Evolutionary conservation across 2,329 filamentous ascomycete species (phyloP).

Genomic region (Penicillium capsulatum): DNA sequence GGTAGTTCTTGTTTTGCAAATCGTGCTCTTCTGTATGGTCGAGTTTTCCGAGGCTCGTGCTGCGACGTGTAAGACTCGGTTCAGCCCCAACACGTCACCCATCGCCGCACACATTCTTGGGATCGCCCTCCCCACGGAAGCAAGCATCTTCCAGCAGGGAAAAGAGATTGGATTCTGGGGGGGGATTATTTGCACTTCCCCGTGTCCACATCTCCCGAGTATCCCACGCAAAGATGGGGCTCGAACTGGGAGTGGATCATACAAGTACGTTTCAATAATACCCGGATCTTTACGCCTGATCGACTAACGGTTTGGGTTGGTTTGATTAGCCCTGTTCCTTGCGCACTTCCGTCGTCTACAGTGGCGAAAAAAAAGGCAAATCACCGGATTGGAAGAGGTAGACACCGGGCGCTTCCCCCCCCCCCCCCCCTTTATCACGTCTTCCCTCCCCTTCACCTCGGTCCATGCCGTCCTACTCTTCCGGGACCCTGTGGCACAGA

Average conservation of each 20-base stretch:
- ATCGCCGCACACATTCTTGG: not conserved
- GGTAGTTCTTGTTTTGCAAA: not conserved
- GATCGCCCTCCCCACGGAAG: too few relatives aligned
- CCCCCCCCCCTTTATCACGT: slow-evolving; percentile 10
- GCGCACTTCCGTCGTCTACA: slow-evolving; percentile 15
- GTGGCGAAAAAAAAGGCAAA: slow-evolving; percentile 23
- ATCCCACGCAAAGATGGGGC: too few relatives aligned
- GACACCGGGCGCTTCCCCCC: slow-evolving; percentile 10
- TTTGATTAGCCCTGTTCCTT: slow-evolving; percentile 18
- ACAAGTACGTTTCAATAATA: slow-evolving; percentile 17
- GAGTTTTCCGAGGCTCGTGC: slow-evolving; percentile 1
- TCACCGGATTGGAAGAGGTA: slow-evolving; percentile 11
- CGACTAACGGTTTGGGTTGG: slow-evolving; percentile 15
- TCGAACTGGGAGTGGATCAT: too few relatives aligned
- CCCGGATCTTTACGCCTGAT: slow-evolving; percentile 10
- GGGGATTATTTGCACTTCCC: too few relatives aligned
- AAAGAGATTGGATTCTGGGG: too few relatives aligned
- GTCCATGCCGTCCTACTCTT: not conserved
- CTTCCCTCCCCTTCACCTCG: not conserved
- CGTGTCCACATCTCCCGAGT: too few relatives aligned
- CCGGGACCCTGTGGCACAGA: slow-evolving; percentile 3
- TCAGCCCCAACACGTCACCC: not conserved
- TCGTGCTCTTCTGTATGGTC: not conserved
- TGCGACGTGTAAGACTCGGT: not conserved
- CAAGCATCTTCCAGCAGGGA: too few relatives aligned